These are phyloP conservation scores for Candida stauntonica DNA, from an alignment of 805 yeast species.

Conservation along the genomic window DNA sequence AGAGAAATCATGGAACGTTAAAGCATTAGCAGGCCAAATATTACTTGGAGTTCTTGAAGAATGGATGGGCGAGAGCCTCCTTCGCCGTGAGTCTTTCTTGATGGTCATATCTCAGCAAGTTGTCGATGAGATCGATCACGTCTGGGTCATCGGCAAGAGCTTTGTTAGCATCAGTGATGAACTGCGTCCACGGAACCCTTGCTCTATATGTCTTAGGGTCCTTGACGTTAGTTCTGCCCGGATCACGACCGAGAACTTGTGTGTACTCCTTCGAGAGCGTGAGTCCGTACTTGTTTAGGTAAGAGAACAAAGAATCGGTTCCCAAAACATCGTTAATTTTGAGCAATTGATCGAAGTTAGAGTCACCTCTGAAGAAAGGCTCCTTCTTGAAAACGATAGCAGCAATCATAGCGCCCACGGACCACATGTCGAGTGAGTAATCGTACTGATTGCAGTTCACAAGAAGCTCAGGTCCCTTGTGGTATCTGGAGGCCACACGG, in stretches of 20 bases:
- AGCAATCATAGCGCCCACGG: slow-evolving; percentile 89
- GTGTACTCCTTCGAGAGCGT: slow-evolving; percentile 71
- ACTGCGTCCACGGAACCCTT: slow-evolving; percentile 68
- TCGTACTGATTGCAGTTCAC: slow-evolving; percentile 86
- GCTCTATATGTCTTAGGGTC: slow-evolving; percentile 11
- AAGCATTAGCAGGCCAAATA: no score
- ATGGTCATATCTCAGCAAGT: slow-evolving; percentile 79
- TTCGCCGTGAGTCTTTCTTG: slow-evolving; percentile 82
- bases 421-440: slow-evolving; percentile 90
- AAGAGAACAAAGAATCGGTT: slow-evolving; percentile 69
- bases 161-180: slow-evolving; percentile 65
- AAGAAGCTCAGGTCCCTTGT: slow-evolving; percentile 88
- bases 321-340: slow-evolving; percentile 88
- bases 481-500: slow-evolving; percentile 88
- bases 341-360: slow-evolving; percentile 86
- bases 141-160: slow-evolving; percentile 69
- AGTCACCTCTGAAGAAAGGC: slow-evolving; percentile 88
- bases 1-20: background rate
- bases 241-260: slow-evolving; percentile 63
- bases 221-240: slow-evolving; percentile 40
- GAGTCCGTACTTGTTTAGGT: slow-evolving; percentile 67
- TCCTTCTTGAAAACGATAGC: slow-evolving; percentile 87
- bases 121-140: slow-evolving; percentile 76
- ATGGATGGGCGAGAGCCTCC: slow-evolving; percentile 77
- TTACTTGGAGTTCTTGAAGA: no score